Conservation (phyloP, 805 yeast species). For the Wickerhamiella vanderwaltii region DNA sequence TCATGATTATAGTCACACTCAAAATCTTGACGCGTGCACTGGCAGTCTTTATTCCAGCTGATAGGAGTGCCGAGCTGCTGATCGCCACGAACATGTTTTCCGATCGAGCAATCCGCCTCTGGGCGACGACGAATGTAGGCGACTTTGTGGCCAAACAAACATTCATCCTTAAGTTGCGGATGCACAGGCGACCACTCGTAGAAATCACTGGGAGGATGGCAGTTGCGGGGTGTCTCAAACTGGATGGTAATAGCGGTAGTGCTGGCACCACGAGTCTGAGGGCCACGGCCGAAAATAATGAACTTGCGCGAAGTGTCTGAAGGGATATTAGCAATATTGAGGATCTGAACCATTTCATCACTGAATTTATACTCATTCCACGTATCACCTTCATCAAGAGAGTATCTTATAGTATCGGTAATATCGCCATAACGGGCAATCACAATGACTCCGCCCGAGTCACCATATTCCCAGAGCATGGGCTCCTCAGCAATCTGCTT, state of each 20-base stretch:
- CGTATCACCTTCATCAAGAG: conserved; percentile 65
- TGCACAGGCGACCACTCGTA: conserved; percentile 52
- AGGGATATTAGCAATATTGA: conserved; percentile 81
- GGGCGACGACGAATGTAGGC: conserved; percentile 46
- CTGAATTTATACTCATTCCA: conserved; percentile 62
- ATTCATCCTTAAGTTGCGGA: conserved; percentile 34
- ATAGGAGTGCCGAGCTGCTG: conserved; percentile 50
- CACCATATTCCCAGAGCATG: conserved; percentile 92
- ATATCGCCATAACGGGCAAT: conserved; percentile 47
- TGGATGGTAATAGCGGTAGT: conserved; percentile 45
- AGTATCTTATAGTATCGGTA: conserved; percentile 50
- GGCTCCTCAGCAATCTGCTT: conserved; percentile 60
- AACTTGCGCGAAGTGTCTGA: conserved; percentile 79
- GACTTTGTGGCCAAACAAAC: conserved; percentile 62
- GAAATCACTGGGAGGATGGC: conserved; percentile 37
- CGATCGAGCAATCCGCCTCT: conserved; percentile 50
- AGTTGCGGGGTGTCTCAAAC: conserved; percentile 28
- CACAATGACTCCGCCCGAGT: conserved; percentile 78
- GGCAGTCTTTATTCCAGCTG: conserved; percentile 51
- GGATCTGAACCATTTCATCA: conserved; percentile 41
- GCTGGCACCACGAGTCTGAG: conserved; percentile 34
- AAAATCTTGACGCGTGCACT: conserved; percentile 74
- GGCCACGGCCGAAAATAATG: conserved; percentile 44
- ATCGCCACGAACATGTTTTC: conserved; percentile 24
- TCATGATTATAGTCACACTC: conserved; percentile 88